A percentile compares a stretch with the other conserved stretches of the same genome.
These are phyloP conservation scores for Fonsecaea monophora DNA, from an alignment of 2,329 filamentous ascomycete genomes.

Conservation along the genomic window DNA sequence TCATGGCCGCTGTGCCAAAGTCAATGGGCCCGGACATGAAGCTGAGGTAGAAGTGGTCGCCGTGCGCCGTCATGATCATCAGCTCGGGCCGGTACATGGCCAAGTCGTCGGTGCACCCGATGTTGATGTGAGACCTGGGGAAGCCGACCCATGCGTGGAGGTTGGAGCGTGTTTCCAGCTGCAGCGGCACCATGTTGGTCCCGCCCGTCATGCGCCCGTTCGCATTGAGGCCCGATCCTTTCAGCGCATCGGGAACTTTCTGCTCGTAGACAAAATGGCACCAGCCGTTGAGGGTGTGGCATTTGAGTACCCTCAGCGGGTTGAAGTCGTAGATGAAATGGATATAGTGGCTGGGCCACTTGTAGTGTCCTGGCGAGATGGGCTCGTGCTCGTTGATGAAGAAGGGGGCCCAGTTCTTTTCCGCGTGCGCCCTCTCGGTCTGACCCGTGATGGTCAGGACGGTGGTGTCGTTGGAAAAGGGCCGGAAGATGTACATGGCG, in stretches of 20 bases:
- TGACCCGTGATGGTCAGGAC: constrained; percentile 34
- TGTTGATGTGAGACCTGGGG: constrained; percentile 32
- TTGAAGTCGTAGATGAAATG: constrained; percentile 34
- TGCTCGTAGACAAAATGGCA: constrained; percentile 33
- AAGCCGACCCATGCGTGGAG: constrained; percentile 30
- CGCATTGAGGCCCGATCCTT: constrained; percentile 10
- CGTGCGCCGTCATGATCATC: constrained; percentile 31
- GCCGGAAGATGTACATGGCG: constrained; percentile 38
- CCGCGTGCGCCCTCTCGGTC: constrained; percentile 18
- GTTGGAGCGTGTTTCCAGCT: constrained; percentile 1
- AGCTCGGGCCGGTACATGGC: constrained; percentile 36
- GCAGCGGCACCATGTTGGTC: constrained; percentile 34
- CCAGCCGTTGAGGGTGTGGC: constrained; percentile 22
- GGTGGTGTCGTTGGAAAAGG: constrained; percentile 37
- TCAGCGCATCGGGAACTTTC: constrained; percentile 15
- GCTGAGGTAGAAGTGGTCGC: constrained; percentile 32
- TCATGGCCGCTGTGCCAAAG: constrained; percentile 32
- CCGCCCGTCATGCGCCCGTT: constrained; percentile 32
- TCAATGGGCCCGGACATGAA: constrained; percentile 37
- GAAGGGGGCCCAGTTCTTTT: constrained; percentile 40
- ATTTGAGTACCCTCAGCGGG: constrained; percentile 23
- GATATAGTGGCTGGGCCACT: constrained; percentile 28
- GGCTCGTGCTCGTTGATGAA: constrained; percentile 26
- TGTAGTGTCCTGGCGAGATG: constrained; percentile 6
- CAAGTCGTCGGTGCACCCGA: constrained; percentile 21